Conservation (phyloP, 495 filamentous ascomycete species). For the Cenococcum geophilum region DNA sequence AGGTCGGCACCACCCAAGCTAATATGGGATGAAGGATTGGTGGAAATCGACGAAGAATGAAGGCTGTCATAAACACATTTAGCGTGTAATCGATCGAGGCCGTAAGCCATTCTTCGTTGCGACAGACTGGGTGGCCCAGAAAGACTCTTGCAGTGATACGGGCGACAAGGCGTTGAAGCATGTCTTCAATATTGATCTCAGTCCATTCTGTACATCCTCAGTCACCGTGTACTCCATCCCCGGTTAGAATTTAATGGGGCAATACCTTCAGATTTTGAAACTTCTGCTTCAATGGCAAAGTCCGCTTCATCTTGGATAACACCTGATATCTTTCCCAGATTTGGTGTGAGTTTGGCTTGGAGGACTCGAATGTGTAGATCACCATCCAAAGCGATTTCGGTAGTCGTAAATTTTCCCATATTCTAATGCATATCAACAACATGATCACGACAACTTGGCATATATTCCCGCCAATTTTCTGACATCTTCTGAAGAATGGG, state of each 20-base stretch:
- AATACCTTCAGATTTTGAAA: constrained; percentile 18
- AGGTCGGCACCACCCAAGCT: constrained; percentile 3
- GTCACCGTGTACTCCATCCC: neutral
- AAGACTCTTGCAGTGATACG: constrained; percentile 22
- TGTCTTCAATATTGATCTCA: constrained; percentile 22
- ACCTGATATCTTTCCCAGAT: constrained; percentile 10
- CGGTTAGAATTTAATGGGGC: neutral
- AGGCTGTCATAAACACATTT: constrained; percentile 14
- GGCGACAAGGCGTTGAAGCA: constrained; percentile 17
- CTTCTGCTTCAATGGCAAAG: constrained; percentile 2
- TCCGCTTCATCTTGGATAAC: constrained; percentile 15
- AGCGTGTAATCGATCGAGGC: constrained; percentile 14
- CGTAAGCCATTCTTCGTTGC: constrained; percentile 20
- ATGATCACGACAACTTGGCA: too few species aligned
- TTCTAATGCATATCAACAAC: too few species aligned
- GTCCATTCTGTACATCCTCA: constrained; percentile 10
- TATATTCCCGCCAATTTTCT: too few species aligned
- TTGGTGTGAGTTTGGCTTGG: constrained; percentile 16
- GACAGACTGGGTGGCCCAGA: constrained; percentile 15
- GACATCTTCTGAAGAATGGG: too few species aligned
- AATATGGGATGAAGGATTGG: constrained; percentile 16
- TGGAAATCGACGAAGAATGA: constrained; percentile 18
- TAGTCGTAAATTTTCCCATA: constrained; percentile 7
- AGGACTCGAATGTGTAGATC: constrained; percentile 18
- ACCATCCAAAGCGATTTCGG: constrained; percentile 15